Base-by-base conservation (phyloP, 2,329 filamentous ascomycete species). In the Penicillium sp. region DNA sequence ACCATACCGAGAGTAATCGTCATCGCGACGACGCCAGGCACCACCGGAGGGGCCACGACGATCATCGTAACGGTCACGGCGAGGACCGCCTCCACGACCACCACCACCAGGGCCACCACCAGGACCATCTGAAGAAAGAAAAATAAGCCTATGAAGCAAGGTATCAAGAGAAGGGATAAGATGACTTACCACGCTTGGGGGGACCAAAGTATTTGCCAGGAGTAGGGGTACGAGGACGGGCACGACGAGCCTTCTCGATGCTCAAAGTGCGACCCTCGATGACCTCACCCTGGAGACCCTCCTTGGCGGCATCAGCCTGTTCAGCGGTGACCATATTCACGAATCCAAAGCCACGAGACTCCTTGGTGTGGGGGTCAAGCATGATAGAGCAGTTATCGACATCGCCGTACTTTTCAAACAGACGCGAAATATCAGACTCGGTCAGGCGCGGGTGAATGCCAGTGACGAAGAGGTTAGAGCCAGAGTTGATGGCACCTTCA, bases 331-430 rank as follows among this genome's bases (percentile, higher is more conserved):
- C 86, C 93, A 99, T 97, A 81, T 99, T 97, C 74, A 99, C 94
- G 79, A 99, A 99, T 53, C 94, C 94, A 64, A 99, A 99, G 63
- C 94, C 94, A 76, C 94, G 94, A 66, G 93, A 97, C 78, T 99
- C 94, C 79, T 96, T 96, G 70, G 90, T 95, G 77, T 99, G 94
- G 59, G 94, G 94, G 72, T 99, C 94, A 70, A 93, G 86, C 94
- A 99, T 99, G 79, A 99, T 99, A 76, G 97, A 95, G 80, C 93
- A 97, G 79, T 95, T 97, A 79, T 97, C 93, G 48, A 99, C 94
- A 72, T 96, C 91, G 65, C 94, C 94, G 70, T 97, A 97, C 78
- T 97, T 99, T 79, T 97, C 91, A 71, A 99, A 99, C 63, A 99
- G 87, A 74, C 91, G 91, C 51, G 89, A 89, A 58, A 99, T 90